These are phyloP conservation scores for Cryptococcus floricola DNA, from an alignment of 1,284 basidiomycete species.

Conservation along the genomic window DNA sequence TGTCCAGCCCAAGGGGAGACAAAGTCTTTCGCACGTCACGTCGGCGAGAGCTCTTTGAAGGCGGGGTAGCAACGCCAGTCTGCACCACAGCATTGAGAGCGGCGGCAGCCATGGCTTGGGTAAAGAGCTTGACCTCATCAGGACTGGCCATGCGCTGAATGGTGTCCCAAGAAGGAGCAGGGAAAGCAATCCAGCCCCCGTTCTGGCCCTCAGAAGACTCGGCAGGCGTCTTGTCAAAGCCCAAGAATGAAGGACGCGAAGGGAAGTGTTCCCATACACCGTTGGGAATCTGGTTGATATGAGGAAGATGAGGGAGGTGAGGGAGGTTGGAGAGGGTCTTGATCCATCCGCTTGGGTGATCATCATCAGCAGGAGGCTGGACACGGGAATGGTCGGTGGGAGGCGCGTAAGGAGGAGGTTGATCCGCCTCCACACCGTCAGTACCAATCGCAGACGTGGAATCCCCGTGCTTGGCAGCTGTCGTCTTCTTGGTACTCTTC, in stretches of 20 bases:
- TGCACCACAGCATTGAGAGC: constrained; percentile 45
- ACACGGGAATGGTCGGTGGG: constrained; percentile 2
- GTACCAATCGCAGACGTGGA: not conserved
- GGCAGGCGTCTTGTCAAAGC: constrained; percentile 1
- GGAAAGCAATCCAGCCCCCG: constrained; percentile 37
- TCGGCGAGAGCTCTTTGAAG: not conserved
- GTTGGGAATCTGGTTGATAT: constrained; percentile 28
- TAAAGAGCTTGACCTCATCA: constrained; percentile 44
- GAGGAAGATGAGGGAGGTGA: constrained; percentile 14
- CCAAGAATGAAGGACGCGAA: constrained; percentile 12
- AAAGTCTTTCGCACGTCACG: not conserved
- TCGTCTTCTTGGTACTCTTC: not conserved
- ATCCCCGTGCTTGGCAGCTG: not conserved
- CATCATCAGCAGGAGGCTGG: constrained; percentile 7
- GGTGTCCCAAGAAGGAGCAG: constrained; percentile 44
- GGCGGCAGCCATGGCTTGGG: constrained; percentile 45
- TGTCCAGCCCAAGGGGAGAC: too few relatives aligned
- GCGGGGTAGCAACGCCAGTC: constrained; percentile 31
- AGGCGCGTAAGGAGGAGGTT: constrained; percentile 40
- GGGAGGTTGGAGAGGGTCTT: constrained; percentile 39
- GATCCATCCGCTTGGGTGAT: constrained; percentile 36
- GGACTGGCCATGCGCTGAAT: constrained; percentile 40
- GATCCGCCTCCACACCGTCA: constrained; percentile 13
- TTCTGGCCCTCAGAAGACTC: constrained; percentile 1
- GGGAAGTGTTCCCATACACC: constrained; percentile 36